These are phyloP conservation scores for Coemansia sp. DNA, from an alignment of 192 early-diverging fungal species.

Conservation along the genomic window DNA sequence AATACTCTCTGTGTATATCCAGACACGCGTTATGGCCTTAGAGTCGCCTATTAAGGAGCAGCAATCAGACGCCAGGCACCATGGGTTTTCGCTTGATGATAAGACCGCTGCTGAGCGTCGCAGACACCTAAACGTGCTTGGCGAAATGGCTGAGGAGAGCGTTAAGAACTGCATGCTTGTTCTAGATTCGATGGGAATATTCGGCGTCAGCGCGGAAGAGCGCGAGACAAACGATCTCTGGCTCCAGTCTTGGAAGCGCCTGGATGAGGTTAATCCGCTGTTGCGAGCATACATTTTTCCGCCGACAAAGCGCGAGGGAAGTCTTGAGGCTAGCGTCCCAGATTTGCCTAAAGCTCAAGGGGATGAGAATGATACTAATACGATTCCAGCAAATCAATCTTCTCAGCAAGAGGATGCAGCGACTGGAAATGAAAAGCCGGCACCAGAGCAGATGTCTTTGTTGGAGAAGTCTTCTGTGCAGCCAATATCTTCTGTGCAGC, in stretches of 20 bases:
- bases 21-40: conserved; percentile 34
- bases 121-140: conserved; percentile 36
- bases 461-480: background rate
- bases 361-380: background rate
- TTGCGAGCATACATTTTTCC: conserved; percentile 35
- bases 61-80: background rate
- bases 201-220: conserved; percentile 14
- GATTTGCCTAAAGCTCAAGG: background rate
- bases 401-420: background rate
- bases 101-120: conserved; percentile 13
- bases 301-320: conserved; percentile 1
- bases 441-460: background rate
- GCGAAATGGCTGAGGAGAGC: conserved; percentile 54
- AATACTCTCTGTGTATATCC: conserved; percentile 36
- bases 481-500: too few relatives aligned
- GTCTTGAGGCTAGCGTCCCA: background rate
- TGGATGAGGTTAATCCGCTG: conserved; percentile 42
- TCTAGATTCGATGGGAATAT: conserved; percentile 38
- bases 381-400: background rate
- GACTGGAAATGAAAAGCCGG: background rate
- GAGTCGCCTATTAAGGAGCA: conserved; percentile 13
- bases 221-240: conserved; percentile 22
- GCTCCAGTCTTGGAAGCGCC: conserved; percentile 31
- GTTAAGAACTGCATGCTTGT: conserved; percentile 50
- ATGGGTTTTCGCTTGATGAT: conserved; percentile 6